Evolutionary conservation across 139 green algal species (phyloP).

Genomic region (Coelastrella sp.): DNA sequence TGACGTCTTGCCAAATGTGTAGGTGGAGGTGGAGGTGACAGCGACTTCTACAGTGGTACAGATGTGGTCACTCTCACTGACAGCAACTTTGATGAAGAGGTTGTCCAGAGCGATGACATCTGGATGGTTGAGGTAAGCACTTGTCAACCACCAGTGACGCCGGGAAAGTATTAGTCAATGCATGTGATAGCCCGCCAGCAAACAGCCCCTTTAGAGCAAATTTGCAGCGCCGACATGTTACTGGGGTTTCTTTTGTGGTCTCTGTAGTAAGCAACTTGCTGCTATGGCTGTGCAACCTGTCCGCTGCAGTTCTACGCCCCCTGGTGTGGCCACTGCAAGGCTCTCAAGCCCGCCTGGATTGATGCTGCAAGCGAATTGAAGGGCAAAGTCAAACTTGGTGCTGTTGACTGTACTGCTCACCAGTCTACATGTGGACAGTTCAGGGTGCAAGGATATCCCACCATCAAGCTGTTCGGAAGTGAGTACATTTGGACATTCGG

Average conservation of each 20-base stretch:
- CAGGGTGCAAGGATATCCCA: slow-evolving; percentile 87
- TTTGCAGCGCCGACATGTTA: too few relatives aligned
- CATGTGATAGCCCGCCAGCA: background rate
- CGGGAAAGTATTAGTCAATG: background rate
- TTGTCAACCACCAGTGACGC: too few relatives aligned
- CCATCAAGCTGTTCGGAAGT: slow-evolving; percentile 89
- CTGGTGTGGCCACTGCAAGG: slow-evolving; percentile 89
- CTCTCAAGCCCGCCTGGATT: slow-evolving; percentile 84
- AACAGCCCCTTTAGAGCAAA: too few relatives aligned
- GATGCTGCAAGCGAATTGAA: slow-evolving; percentile 64
- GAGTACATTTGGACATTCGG: background rate
- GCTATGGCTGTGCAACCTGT: background rate
- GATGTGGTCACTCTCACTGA: slow-evolving; percentile 81
- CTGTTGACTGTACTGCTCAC: slow-evolving; percentile 88
- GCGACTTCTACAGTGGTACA: slow-evolving; percentile 71
- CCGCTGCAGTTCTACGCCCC: slow-evolving; percentile 64
- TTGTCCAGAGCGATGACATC: slow-evolving; percentile 75
- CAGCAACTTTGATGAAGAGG: slow-evolving; percentile 81
- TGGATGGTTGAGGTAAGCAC: slow-evolving; percentile 86
- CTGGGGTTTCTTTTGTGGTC: too few relatives aligned
- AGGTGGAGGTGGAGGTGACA: slow-evolving; percentile 27
- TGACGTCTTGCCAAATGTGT: too few relatives aligned
- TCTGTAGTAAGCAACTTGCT: background rate
- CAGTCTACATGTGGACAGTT: slow-evolving; percentile 74
- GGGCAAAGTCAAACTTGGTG: slow-evolving; percentile 77